Evolutionary conservation across 208 protist genomes (phyloP).

Genomic region (Phytomonas sp.): DNA sequence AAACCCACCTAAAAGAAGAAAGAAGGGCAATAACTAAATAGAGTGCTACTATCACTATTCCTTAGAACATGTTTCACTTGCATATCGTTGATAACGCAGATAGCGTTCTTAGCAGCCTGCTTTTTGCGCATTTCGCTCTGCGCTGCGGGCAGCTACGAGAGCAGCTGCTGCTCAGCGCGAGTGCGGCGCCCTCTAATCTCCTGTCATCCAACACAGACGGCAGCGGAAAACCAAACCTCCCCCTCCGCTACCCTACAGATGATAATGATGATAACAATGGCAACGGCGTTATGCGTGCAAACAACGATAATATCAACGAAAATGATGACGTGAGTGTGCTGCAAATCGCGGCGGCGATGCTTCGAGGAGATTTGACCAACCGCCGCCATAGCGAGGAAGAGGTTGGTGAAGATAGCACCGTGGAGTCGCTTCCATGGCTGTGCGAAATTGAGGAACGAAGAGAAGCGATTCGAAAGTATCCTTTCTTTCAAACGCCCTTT

Average conservation of each 20-base stretch:
- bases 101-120: constrained; percentile 6
- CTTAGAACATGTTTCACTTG: constrained; percentile 31
- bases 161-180: constrained; percentile 55
- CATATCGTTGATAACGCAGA: constrained; percentile 65
- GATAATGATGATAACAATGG: neutral
- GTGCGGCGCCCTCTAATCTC: constrained; percentile 20
- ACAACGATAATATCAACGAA: constrained; percentile 10
- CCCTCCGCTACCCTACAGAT: neutral
- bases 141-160: constrained; percentile 53
- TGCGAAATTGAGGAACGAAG: neutral
- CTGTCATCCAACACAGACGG: constrained; percentile 3
- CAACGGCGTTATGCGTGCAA: neutral
- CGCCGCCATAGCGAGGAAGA: neutral
- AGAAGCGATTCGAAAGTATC: constrained; percentile 23
- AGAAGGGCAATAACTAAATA: too few species aligned
- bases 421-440: constrained; percentile 1
- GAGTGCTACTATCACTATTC: neutral
- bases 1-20: too few species aligned
- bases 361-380: constrained; percentile 5
- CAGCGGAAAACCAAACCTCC: neutral
- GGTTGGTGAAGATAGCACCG: constrained; percentile 1
- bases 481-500: constrained; percentile 38
- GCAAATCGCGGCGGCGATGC: constrained; percentile 13
- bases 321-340: constrained; percentile 20
- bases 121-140: constrained; percentile 69